Conservation (phyloP, 139 green algal genomes). For the Pseudopediastrum boryanum region DNA sequence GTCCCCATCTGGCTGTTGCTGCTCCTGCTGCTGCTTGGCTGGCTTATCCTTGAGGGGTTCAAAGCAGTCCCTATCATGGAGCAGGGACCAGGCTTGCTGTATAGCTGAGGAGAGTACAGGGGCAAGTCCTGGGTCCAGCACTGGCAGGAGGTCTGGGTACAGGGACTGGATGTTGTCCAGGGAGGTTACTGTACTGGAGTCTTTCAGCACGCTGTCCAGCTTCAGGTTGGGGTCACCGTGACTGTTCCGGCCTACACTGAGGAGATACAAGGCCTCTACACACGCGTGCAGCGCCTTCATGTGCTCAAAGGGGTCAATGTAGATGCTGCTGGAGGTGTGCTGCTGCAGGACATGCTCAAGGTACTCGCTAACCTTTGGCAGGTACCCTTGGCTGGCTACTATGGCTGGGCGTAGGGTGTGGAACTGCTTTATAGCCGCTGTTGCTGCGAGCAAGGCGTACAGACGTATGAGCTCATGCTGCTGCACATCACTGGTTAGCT, state of each 20-base stretch:
- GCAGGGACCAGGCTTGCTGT: constrained; percentile 10
- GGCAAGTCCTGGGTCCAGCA: background rate
- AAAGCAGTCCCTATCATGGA: constrained; percentile 5
- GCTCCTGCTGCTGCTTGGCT: background rate
- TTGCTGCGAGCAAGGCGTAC: constrained; percentile 21
- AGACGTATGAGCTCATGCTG: constrained; percentile 12
- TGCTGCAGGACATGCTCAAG: background rate
- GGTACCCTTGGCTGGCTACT: constrained; percentile 1
- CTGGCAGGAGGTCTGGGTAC: background rate
- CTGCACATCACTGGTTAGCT: background rate
- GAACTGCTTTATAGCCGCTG: constrained; percentile 15
- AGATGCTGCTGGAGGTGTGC: background rate
- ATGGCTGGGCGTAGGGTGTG: constrained; percentile 9
- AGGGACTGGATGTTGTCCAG: constrained; percentile 12
- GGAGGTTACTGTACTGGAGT: background rate
- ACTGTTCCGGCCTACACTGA: background rate
- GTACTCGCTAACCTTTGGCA: background rate
- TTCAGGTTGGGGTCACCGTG: constrained; percentile 12
- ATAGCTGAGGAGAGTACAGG: constrained; percentile 8
- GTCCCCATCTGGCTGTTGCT: background rate
- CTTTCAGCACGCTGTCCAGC: background rate
- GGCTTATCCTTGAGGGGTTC: background rate
- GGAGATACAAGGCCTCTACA: constrained; percentile 18
- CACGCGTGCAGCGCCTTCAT: constrained; percentile 10
- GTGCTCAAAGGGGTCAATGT: constrained; percentile 19